phyloP scores from a whole-genome alignment of 306 rosid genomes.

The Corylus americana region DNA sequence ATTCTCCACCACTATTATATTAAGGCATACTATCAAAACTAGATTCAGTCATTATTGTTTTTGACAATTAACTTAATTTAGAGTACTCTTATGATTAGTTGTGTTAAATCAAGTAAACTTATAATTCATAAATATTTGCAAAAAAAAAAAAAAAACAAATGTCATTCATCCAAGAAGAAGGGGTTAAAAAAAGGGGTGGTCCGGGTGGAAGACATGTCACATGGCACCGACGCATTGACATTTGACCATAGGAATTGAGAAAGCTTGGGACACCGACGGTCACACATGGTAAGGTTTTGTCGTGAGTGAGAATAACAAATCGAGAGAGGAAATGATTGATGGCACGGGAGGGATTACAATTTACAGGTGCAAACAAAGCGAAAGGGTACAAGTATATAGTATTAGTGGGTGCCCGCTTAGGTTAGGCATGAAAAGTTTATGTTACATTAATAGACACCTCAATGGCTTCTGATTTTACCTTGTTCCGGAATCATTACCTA shows the following conservation, averaged over 20 bases:
- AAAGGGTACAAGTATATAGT: background rate
- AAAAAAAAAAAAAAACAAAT: background rate
- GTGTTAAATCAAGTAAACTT: no score
- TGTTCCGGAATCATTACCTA: background rate
- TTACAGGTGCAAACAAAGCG: background rate
- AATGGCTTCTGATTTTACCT: background rate
- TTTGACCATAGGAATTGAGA: no score
- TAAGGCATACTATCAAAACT: no score
- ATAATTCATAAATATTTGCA: background rate
- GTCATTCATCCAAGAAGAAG: background rate
- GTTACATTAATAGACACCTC: background rate
- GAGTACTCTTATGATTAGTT: no score
- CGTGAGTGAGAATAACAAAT: background rate
- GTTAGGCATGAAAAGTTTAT: background rate
- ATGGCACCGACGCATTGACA: background rate
- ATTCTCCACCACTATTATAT: no score
- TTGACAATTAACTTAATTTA: no score
- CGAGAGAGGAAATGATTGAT: background rate
- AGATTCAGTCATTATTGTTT: no score
- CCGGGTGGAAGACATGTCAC: background rate
- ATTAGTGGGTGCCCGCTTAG: background rate
- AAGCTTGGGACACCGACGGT: background rate
- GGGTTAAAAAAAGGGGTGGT: background rate
- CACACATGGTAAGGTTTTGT: background rate
- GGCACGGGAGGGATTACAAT: background rate